Evolutionary conservation across 495 filamentous ascomycete genomes (phyloP).

Genomic region (Lepraria neglecta): DNA sequence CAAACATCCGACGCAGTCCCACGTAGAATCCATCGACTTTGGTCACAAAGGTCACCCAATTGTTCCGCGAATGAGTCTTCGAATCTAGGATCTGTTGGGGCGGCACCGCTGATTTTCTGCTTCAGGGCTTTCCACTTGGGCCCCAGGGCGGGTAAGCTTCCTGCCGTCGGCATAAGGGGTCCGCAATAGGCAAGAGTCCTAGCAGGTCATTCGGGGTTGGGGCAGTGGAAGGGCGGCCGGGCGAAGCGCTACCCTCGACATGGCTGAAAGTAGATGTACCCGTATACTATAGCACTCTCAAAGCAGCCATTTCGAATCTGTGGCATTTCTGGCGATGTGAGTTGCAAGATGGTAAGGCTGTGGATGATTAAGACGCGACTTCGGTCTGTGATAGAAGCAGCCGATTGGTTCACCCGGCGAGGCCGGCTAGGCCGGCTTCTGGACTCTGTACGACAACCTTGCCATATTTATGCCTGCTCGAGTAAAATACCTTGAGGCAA

Average conservation of each 20-base stretch:
- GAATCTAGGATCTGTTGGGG: slow-evolving; percentile 8
- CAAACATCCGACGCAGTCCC: slow-evolving; percentile 4
- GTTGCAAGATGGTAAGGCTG: too few relatives aligned
- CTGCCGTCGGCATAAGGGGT: neutral
- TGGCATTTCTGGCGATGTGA: too few relatives aligned
- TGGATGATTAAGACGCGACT: neutral
- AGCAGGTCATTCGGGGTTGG: neutral
- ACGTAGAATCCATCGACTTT: slow-evolving; percentile 4
- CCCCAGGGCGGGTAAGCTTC: neutral
- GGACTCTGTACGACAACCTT: neutral
- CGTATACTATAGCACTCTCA: too few relatives aligned
- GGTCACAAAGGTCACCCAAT: slow-evolving; percentile 5
- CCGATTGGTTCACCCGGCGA: neutral
- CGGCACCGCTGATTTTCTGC: neutral
- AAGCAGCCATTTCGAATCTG: too few relatives aligned
- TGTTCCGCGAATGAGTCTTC: slow-evolving; percentile 12
- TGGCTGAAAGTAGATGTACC: too few relatives aligned
- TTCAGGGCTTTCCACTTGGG: neutral
- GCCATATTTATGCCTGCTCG: neutral
- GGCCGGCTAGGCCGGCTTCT: neutral
- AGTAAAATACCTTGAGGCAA: neutral
- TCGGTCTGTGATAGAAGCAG: neutral
- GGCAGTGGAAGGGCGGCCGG: neutral
- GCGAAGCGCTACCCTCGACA: neutral
- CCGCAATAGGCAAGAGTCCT: neutral